phyloP scores from a whole-genome alignment of 352 stramenopile species.

The Globisporangium rhizosaccharum region DNA sequence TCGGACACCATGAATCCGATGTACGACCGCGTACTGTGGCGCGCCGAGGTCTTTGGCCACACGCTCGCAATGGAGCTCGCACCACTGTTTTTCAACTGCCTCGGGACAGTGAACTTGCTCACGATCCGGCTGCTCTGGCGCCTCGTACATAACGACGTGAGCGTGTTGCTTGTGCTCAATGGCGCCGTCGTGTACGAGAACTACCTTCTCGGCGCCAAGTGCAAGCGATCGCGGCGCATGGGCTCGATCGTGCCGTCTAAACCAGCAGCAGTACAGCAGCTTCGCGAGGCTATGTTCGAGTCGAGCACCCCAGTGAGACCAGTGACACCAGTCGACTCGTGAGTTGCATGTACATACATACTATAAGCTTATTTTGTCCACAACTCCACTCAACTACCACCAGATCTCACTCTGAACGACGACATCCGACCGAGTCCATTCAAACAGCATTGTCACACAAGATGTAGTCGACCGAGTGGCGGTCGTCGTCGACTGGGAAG shows the following conservation, averaged over 20 bases:
- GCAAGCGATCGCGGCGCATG: neutral
- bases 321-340: no score
- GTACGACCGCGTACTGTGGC: constrained; percentile 16
- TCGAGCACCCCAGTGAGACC: no score
- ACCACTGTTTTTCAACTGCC: constrained; percentile 20
- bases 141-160: constrained; percentile 5
- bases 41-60: neutral
- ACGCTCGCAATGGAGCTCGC: constrained; percentile 14
- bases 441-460: no score
- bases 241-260: neutral
- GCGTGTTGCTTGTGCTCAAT: constrained; percentile 21
- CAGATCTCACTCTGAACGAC: no score
- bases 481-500: neutral
- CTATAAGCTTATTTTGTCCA: no score
- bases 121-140: constrained; percentile 20
- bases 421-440: no score
- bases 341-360: no score
- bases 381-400: no score
- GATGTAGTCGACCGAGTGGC: constrained; percentile 6
- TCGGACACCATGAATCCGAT: constrained; percentile 14
- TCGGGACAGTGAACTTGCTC: constrained; percentile 15
- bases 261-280: no score
- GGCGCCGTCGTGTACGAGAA: constrained; percentile 21
- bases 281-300: no score
- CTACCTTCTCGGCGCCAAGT: constrained; percentile 3